Percentiles rank a stretch among this genome's conserved stretches.
Evolutionary conservation across 2,329 filamentous ascomycete species (phyloP).

Genomic region (Epichloe sylvatica): DNA sequence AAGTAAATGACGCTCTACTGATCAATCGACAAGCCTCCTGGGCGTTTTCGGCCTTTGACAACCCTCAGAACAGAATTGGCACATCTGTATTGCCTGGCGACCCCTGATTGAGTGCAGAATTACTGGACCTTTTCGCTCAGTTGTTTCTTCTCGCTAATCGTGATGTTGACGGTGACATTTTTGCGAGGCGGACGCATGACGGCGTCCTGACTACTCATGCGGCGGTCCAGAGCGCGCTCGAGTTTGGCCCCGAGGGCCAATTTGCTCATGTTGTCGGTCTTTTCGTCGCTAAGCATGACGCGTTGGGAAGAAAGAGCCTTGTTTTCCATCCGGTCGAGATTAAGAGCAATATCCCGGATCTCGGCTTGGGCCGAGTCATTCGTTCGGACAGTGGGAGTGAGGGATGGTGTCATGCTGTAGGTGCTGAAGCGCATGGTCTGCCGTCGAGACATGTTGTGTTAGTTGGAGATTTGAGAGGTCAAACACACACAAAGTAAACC

Average conservation of each 20-base stretch:
- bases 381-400: slow-evolving; percentile 43
- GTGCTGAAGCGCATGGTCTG: slow-evolving; percentile 45
- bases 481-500: neutral
- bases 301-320: slow-evolving; percentile 72
- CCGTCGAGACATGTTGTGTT: slow-evolving; percentile 10
- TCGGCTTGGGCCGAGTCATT: slow-evolving; percentile 42
- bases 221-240: slow-evolving; percentile 69
- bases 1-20: neutral
- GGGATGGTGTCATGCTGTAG: slow-evolving; percentile 44
- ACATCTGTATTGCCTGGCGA: neutral
- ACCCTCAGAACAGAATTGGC: neutral
- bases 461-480: neutral
- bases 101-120: neutral
- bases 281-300: slow-evolving; percentile 56
- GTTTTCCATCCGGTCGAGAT: slow-evolving; percentile 80
- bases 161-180: slow-evolving; percentile 13
- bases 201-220: slow-evolving; percentile 82
- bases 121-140: slow-evolving; percentile 21
- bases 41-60: neutral
- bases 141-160: slow-evolving; percentile 23
- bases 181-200: slow-evolving; percentile 51
- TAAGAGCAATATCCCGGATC: slow-evolving; percentile 58
- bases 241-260: slow-evolving; percentile 81
- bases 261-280: slow-evolving; percentile 70
- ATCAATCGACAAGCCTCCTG: neutral